Base-by-base conservation (phyloP, 176 grass and related monocot species). In the Eleusine coracana region DNA sequence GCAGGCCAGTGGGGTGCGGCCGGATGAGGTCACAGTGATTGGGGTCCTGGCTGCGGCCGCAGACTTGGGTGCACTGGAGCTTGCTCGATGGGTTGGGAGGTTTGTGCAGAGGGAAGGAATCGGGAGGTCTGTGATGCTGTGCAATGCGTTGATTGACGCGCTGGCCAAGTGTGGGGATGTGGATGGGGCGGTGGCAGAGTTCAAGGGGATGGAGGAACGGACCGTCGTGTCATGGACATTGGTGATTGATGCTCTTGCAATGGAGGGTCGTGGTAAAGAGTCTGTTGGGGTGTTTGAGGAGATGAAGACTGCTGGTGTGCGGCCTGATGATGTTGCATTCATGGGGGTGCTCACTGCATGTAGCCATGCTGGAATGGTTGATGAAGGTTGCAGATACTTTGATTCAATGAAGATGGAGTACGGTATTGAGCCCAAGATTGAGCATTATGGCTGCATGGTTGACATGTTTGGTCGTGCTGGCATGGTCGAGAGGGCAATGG, bases 371-470 rank as follows among this genome's bases (percentile, higher is more conserved):
- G 82, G 92, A 62, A 87, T 94, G 92, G 89, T 94, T 14, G 78
- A 87, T 37, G 87, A 91, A 63, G 92, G 92, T 20, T 54, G 73
- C 68, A 31, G 14, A 23, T 94, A 89, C 62, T 94, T 94, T 48
- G 65, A 89, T 68, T 82, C 82, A 0, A 94, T 94, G 92, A 87
- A 40, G 64, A 60, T 25, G 15, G 84, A 87, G 28, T 79, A 85
- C 48, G 49, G 81, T 58, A 89, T 91, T 27, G 81, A 91, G 41
- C 92, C 92, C 48, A 91, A 89, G 87, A 91, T 94, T 1, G 87
- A 91, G 87, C 92, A 94, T 55, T 94, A 91, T 20, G 89, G 89
- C 46, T 91, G 92, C 58, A 91, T 94, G 81, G 87, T 94, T 16
- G 92, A 94, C 82, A 86, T 91, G 87, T 89, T 91, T 40, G 83